A percentile compares a stretch with the other conserved stretches of the same genome.
These are phyloP conservation scores for Aureobasidium subglaciale DNA, from an alignment of 2,329 filamentous ascomycete species.

Conservation along the genomic window DNA sequence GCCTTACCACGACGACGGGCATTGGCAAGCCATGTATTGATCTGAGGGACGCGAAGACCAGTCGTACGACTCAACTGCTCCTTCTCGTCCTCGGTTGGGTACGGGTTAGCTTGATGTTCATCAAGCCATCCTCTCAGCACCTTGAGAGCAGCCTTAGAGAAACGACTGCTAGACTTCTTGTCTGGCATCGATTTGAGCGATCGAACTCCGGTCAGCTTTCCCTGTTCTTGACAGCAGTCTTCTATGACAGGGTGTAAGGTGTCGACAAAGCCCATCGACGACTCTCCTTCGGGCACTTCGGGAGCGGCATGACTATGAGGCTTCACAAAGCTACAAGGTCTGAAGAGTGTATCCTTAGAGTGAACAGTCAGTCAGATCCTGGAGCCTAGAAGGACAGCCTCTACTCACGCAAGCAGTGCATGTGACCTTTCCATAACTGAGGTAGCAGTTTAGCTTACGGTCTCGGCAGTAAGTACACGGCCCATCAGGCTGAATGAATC, in stretches of 20 bases:
- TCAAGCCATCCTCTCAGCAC: conserved; percentile 80
- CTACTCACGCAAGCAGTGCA: conserved; percentile 37
- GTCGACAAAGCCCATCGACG: conserved; percentile 35
- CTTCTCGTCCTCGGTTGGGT: conserved; percentile 82
- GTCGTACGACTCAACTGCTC: conserved; percentile 70
- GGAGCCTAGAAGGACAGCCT: neutral
- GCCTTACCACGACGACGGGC: conserved; percentile 77
- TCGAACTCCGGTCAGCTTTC: conserved; percentile 32
- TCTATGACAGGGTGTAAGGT: conserved; percentile 42
- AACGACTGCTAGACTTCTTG: conserved; percentile 62
- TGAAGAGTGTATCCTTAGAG: conserved; percentile 35
- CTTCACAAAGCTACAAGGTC: conserved; percentile 41
- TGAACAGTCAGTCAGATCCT: neutral
- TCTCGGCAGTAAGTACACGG: conserved; percentile 44
- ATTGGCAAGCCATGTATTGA: conserved; percentile 89
- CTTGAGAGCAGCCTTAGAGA: conserved; percentile 73
- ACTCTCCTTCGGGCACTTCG: conserved; percentile 15
- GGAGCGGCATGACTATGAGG: conserved; percentile 22
- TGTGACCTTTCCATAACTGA: conserved; percentile 31
- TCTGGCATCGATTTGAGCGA: conserved; percentile 22
- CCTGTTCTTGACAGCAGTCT: conserved; percentile 29
- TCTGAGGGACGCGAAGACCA: conserved; percentile 73
- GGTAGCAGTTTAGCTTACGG: conserved; percentile 41
- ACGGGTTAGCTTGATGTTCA: conserved; percentile 73
- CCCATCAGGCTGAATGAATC: conserved; percentile 38